These are phyloP conservation scores for Pythium vanterpoolii DNA, from an alignment of 352 stramenopile genomes.

Conservation along the genomic window DNA sequence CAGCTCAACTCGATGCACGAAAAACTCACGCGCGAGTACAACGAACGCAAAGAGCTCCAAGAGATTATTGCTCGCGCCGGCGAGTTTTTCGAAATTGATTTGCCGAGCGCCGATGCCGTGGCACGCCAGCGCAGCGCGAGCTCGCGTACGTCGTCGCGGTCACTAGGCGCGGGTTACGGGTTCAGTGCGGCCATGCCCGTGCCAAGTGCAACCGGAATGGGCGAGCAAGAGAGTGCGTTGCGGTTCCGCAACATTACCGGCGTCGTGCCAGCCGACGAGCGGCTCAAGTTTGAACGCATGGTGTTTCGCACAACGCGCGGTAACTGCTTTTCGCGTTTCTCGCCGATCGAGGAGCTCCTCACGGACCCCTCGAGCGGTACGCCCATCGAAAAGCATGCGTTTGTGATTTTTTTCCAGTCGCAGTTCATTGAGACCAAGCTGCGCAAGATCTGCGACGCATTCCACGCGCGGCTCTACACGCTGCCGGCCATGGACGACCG, in stretches of 20 bases:
- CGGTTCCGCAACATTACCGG: constrained; percentile 94
- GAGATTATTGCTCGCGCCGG: constrained; percentile 76
- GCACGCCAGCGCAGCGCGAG: constrained; percentile 39
- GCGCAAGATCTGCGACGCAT: constrained; percentile 98
- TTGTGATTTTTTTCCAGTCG: constrained; percentile 98
- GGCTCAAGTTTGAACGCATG: constrained; percentile 97
- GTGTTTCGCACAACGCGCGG: constrained; percentile 98
- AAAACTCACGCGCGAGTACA: constrained; percentile 98
- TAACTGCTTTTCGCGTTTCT: constrained; percentile 98
- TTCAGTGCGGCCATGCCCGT: constrained; percentile 31
- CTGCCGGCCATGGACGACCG: constrained; percentile 95
- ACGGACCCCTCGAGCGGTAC: constrained; percentile 87
- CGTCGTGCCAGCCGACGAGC: constrained; percentile 92
- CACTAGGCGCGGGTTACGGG: constrained; percentile 34
- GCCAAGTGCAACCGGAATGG: neutral
- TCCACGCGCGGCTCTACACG: constrained; percentile 95
- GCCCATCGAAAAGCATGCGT: constrained; percentile 83
- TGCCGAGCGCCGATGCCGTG: constrained; percentile 26
- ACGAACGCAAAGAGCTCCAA: constrained; percentile 90
- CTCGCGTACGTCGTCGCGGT: constrained; percentile 55
- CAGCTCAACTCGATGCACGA: constrained; percentile 98
- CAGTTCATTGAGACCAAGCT: constrained; percentile 96
- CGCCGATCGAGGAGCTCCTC: constrained; percentile 91
- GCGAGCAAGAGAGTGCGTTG: constrained; percentile 54
- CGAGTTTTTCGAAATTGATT: constrained; percentile 87